Evolutionary conservation across 169 alveolate species (phyloP).

Genomic region (Perkinsus olseni): DNA sequence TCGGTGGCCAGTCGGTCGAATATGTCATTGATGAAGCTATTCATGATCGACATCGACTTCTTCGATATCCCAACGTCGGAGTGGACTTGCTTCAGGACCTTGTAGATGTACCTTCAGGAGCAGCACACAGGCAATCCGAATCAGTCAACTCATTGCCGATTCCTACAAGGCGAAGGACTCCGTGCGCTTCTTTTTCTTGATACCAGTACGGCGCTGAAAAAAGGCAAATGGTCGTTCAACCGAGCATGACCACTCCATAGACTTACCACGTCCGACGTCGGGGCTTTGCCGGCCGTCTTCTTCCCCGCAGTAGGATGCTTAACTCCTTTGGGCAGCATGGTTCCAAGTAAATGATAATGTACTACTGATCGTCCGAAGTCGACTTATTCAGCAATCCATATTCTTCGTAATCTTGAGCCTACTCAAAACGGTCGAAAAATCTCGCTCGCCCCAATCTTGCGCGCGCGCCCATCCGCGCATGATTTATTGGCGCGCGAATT

Average conservation of each 20-base stretch:
- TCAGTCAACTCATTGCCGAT: constrained; percentile 25
- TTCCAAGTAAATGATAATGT: not conserved
- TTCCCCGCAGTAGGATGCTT: constrained; percentile 21
- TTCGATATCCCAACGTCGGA: constrained; percentile 93
- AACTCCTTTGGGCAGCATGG: not conserved
- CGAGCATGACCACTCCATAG: constrained; percentile 8
- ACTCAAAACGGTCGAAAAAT: not conserved
- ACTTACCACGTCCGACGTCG: constrained; percentile 10
- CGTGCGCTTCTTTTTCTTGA: constrained; percentile 29
- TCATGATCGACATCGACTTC: constrained; percentile 92
- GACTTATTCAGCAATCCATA: not conserved
- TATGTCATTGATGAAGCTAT: constrained; percentile 88
- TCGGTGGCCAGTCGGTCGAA: constrained; percentile 91
- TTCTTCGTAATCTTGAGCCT: not conserved
- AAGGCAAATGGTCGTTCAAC: not conserved
- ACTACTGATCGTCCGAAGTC: not conserved
- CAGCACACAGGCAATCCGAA: constrained; percentile 42
- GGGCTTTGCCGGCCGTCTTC: constrained; percentile 37
- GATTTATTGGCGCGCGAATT: too few relatives aligned
- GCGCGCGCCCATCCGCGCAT: not conserved
- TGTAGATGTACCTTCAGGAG: constrained; percentile 73
- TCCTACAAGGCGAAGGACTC: constrained; percentile 44
- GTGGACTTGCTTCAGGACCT: constrained; percentile 91
- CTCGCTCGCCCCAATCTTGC: not conserved
- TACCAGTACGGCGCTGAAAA: not conserved